Evolutionary conservation across 1,284 basidiomycete genomes (phyloP).

Genomic region (Cryptococcus maquisensis): DNA sequence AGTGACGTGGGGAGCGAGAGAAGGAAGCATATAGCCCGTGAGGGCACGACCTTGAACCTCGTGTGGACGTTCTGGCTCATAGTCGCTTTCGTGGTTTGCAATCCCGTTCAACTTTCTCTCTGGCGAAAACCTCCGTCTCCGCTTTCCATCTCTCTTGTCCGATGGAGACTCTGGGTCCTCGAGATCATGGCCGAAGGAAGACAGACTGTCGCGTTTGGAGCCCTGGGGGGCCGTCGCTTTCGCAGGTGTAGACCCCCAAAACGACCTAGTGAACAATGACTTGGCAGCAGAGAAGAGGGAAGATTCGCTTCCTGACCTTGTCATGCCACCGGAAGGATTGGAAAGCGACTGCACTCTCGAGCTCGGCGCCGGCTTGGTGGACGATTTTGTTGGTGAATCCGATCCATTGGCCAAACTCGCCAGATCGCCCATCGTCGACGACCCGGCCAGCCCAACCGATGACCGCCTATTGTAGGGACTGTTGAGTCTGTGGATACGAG

Average conservation of each 20-base stretch:
- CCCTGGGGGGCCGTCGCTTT: not conserved
- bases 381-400: slow-evolving; percentile 16
- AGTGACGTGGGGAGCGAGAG: slow-evolving; percentile 29
- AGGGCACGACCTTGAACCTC: slow-evolving; percentile 23
- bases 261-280: slow-evolving; percentile 32
- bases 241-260: slow-evolving; percentile 36
- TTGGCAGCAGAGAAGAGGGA: slow-evolving; percentile 30
- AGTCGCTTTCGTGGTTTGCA: slow-evolving; percentile 5
- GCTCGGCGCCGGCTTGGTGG: slow-evolving; percentile 2
- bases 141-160: slow-evolving; percentile 22
- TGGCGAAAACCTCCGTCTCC: slow-evolving; percentile 18
- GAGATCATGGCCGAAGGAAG: slow-evolving; percentile 24
- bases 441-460: slow-evolving; percentile 13
- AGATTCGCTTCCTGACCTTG: slow-evolving; percentile 25
- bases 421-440: slow-evolving; percentile 10
- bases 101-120: not conserved
- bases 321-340: not conserved
- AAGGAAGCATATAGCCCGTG: slow-evolving; percentile 31
- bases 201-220: slow-evolving; percentile 23
- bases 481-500: slow-evolving; percentile 21
- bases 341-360: not conserved
- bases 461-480: slow-evolving; percentile 28
- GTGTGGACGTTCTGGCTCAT: slow-evolving; percentile 16
- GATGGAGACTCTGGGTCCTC: slow-evolving; percentile 33
- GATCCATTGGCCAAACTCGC: slow-evolving; percentile 2